Evolutionary conservation across 805 yeast genomes (phyloP).

Genomic region (Ogataea siamensis): DNA sequence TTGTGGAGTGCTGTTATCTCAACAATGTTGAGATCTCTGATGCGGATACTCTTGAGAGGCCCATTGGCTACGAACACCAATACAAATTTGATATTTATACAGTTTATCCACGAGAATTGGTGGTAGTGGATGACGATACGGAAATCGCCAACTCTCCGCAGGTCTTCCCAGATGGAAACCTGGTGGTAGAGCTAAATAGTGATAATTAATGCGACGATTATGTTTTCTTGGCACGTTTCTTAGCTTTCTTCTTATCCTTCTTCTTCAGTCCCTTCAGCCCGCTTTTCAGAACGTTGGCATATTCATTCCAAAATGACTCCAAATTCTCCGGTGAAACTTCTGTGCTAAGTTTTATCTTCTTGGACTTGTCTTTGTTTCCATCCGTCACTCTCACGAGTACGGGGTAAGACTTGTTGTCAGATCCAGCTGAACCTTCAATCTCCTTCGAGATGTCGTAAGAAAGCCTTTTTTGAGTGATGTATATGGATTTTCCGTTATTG

Average conservation of each 20-base stretch:
- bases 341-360: slow-evolving; percentile 66
- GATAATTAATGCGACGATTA: slow-evolving; percentile 2
- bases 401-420: slow-evolving; percentile 44
- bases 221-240: slow-evolving; percentile 29
- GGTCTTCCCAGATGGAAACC: slow-evolving; percentile 64
- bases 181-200: slow-evolving; percentile 37
- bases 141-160: slow-evolving; percentile 42
- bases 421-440: slow-evolving; percentile 20
- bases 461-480: slow-evolving; percentile 58
- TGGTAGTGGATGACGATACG: slow-evolving; percentile 32
- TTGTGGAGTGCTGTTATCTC: slow-evolving; percentile 50
- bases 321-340: slow-evolving; percentile 60
- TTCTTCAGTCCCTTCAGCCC: slow-evolving; percentile 76
- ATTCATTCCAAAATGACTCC: slow-evolving; percentile 75
- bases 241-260: slow-evolving; percentile 71
- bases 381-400: slow-evolving; percentile 67
- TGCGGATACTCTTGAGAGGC: slow-evolving; percentile 23
- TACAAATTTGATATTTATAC: slow-evolving; percentile 51
- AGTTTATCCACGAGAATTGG: slow-evolving; percentile 54
- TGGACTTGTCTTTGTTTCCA: slow-evolving; percentile 49
- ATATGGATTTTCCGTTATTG: slow-evolving; percentile 43
- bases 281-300: slow-evolving; percentile 62
- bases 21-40: slow-evolving; percentile 33
- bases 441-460: slow-evolving; percentile 25
- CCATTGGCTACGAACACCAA: slow-evolving; percentile 40